These are phyloP conservation scores for Dorcoceras hygrometricum DNA, from an alignment of 257 asterid genomes.

Conservation along the genomic window DNA sequence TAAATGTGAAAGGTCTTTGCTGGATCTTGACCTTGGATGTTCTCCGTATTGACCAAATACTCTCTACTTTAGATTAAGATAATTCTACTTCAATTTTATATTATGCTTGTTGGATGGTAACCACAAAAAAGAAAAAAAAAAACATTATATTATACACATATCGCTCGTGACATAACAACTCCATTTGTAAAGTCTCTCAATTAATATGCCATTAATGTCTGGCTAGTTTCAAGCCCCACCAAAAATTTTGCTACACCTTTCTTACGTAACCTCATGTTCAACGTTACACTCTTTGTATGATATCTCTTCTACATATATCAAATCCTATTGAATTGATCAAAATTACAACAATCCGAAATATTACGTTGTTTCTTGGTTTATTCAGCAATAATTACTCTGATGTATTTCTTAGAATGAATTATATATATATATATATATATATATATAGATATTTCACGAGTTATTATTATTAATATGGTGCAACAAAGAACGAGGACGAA, in stretches of 20 bases:
- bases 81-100: neutral
- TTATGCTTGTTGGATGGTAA: neutral
- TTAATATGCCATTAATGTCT: too few relatives aligned
- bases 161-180: neutral
- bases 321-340: too few relatives aligned
- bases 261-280: too few relatives aligned
- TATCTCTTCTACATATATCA: neutral
- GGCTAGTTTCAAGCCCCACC: neutral
- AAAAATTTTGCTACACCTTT: neutral
- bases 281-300: neutral
- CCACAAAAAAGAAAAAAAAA: neutral
- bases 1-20: neutral
- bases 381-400: too few relatives aligned
- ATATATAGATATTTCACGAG: too few relatives aligned
- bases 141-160: neutral
- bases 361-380: too few relatives aligned
- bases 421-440: too few relatives aligned
- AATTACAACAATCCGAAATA: too few relatives aligned
- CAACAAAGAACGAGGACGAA: neutral
- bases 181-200: neutral
- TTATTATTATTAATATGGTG: neutral
- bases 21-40: neutral
- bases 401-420: neutral
- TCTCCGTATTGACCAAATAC: neutral
- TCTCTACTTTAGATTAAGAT: neutral